Conservation (phyloP, 345 rosid genomes). For the Xanthoceras sorbifolium region DNA sequence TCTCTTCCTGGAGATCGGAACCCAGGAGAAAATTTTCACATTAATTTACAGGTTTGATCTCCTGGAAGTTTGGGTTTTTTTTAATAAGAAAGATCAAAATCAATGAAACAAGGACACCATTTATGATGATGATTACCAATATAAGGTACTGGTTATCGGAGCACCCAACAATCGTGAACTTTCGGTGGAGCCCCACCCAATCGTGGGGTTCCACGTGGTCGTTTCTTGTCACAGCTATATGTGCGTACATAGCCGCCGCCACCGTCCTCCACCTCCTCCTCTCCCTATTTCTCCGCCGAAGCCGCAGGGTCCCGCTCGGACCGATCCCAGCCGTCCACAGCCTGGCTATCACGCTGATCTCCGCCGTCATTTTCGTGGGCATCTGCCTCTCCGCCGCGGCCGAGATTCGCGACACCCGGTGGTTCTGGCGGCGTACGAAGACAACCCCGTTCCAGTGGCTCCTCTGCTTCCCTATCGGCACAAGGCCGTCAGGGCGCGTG, state of each 20-base stretch:
- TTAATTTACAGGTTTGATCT: neutral
- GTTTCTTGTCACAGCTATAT: slow-evolving; percentile 64
- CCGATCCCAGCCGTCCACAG: slow-evolving; percentile 88
- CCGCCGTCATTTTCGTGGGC: slow-evolving; percentile 70
- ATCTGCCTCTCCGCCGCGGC: slow-evolving; percentile 71
- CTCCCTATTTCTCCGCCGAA: slow-evolving; percentile 32
- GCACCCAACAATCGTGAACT: slow-evolving; percentile 75
- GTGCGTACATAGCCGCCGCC: slow-evolving; percentile 53
- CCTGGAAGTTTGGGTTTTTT: neutral
- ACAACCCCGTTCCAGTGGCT: slow-evolving; percentile 84
- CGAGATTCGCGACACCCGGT: slow-evolving; percentile 85
- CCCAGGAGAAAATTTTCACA: too few relatives aligned
- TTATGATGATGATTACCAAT: neutral
- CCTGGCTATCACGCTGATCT: slow-evolving; percentile 55
- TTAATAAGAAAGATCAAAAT: too few relatives aligned
- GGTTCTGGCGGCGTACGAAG: slow-evolving; percentile 73
- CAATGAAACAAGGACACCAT: neutral
- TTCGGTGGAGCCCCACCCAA: slow-evolving; percentile 80
- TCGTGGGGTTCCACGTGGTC: slow-evolving; percentile 93
- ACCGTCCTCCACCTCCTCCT: slow-evolving; percentile 56
- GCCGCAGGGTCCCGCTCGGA: slow-evolving; percentile 57
- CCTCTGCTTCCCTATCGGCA: slow-evolving; percentile 94
- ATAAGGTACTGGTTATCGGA: slow-evolving; percentile 59
- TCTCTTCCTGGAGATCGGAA: neutral
- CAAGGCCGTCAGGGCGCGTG: slow-evolving; percentile 96